Evolutionary conservation across 306 rosid genomes (phyloP), one percentile per base, ranked within the genome.

Genomic region (Bauhinia variegata): DNA sequence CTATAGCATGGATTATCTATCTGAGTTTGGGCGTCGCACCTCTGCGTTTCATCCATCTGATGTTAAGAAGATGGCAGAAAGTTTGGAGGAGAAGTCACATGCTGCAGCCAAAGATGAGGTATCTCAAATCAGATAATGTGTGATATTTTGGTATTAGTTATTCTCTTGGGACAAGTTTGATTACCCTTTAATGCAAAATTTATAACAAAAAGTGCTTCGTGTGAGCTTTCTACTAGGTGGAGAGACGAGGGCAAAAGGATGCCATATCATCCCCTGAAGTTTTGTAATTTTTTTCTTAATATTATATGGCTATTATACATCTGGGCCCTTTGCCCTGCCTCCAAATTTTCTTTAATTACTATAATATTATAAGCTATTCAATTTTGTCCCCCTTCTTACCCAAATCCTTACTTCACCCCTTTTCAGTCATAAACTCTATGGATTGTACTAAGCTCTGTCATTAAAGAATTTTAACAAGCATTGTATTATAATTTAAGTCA

Each of bases 31-130:
- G 42, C 68, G 14, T 49, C 5, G 0, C 12, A 0, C 41, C 3
- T 2, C 1, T 18, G 5, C 15, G 37, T 0, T 16, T 4, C n/a
- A 0, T 12, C 8, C 11, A 18, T 7, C 63, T 47, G 37, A 3
- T 1, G 4, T 54, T 53, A 0, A 0, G 7, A 38, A 1, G 11
- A 0, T 0, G 0, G 37, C 38, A 4, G 16, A 47, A 54, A 19
- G 0, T 47, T 46, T 31, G 14, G 78, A 72, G 53, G 54, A 7
- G 46, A 33, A 15, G 18, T 41, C 8, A 9, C 0, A 31, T 55
- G 32, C 7, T 38, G 8, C 46, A 38, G 57, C 75, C 8, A 49
- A 23, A 47, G 19, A 43, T 63, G 72, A 73, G 83, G 83, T 78
- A 63, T 78, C 57, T 59, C 31, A 15, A 28, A 15, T 60, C 23